Evolutionary conservation across 1,284 basidiomycete species (phyloP).

Genomic region (Testicularia cyperi): DNA sequence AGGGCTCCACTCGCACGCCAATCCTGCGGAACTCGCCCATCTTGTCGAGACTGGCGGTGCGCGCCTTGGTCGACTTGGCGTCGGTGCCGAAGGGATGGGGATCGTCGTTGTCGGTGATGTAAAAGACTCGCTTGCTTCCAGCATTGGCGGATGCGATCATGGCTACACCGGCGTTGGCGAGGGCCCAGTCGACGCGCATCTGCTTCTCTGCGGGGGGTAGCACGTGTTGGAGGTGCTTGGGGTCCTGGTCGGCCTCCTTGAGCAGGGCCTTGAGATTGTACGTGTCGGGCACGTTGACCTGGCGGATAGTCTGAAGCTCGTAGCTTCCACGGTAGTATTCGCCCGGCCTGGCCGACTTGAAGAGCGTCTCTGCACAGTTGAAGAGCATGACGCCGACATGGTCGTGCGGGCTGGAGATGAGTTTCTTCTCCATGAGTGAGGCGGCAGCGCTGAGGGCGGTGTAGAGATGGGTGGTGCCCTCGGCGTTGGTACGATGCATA

Average conservation of each 20-base stretch:
- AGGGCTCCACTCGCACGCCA: constrained; percentile 82
- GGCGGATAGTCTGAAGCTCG: constrained; percentile 74
- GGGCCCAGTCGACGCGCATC: constrained; percentile 69
- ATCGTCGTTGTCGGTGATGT: constrained; percentile 86
- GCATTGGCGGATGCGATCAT: constrained; percentile 73
- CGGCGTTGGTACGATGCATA: constrained; percentile 68
- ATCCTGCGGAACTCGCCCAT: constrained; percentile 72
- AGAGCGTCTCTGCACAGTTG: constrained; percentile 71
- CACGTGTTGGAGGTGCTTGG: constrained; percentile 34
- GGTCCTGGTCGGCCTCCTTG: constrained; percentile 62
- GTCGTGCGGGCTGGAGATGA: constrained; percentile 81
- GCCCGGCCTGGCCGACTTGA: constrained; percentile 57
- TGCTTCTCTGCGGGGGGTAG: constrained; percentile 61
- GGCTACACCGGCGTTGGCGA: constrained; percentile 59
- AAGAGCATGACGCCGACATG: constrained; percentile 85
- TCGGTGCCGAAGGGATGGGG: constrained; percentile 60
- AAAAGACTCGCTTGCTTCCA: constrained; percentile 84
- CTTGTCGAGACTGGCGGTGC: constrained; percentile 34
- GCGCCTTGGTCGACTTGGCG: constrained; percentile 62
- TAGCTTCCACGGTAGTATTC: constrained; percentile 70
- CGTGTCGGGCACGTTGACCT: constrained; percentile 72
- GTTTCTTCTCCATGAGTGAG: constrained; percentile 83
- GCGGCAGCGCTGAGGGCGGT: constrained; percentile 77
- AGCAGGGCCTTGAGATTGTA: constrained; percentile 63
- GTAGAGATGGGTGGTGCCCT: constrained; percentile 58